Evolutionary conservation across 345 rosid species (phyloP).

Genomic region (Odontarrhena argentea): DNA sequence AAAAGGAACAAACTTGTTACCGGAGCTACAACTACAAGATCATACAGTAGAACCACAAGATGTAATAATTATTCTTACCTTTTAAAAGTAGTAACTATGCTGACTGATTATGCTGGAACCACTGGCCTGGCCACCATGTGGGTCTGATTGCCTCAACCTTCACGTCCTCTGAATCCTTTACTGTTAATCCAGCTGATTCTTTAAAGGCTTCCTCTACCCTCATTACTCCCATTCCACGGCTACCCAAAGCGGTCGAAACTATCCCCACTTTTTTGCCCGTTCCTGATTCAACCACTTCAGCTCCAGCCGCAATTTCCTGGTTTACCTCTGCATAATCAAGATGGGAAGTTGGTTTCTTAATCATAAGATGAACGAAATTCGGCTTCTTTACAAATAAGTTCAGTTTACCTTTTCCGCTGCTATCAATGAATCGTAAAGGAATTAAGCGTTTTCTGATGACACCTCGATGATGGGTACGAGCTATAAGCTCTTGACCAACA

Average conservation of each 20-base stretch:
- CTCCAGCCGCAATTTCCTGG: constrained; percentile 62
- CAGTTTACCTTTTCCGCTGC: constrained; percentile 57
- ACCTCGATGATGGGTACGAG: constrained; percentile 91
- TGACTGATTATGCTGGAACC: constrained; percentile 59
- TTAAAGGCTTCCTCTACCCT: constrained; percentile 71
- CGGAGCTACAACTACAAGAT: constrained; percentile 10
- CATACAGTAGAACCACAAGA: constrained; percentile 14
- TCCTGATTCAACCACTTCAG: constrained; percentile 58
- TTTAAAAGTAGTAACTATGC: constrained; percentile 39
- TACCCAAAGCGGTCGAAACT: constrained; percentile 70
- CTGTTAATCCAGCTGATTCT: constrained; percentile 41
- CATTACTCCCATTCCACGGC: constrained; percentile 74
- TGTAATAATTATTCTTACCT: not conserved
- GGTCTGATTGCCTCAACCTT: constrained; percentile 70
- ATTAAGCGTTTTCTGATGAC: constrained; percentile 81
- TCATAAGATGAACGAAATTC: not conserved
- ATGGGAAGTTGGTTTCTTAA: not conserved
- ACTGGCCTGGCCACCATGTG: constrained; percentile 81
- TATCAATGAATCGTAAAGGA: constrained; percentile 64
- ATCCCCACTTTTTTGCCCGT: constrained; percentile 71
- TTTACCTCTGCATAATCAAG: constrained; percentile 49
- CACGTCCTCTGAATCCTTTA: constrained; percentile 59
- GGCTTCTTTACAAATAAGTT: not conserved
- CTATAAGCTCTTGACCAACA: constrained; percentile 93
- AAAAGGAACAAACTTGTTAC: constrained; percentile 4